Evolutionary conservation across 306 rosid genomes (phyloP), one percentile per base, ranked within the genome.

Genomic region (Lupinus albus): DNA sequence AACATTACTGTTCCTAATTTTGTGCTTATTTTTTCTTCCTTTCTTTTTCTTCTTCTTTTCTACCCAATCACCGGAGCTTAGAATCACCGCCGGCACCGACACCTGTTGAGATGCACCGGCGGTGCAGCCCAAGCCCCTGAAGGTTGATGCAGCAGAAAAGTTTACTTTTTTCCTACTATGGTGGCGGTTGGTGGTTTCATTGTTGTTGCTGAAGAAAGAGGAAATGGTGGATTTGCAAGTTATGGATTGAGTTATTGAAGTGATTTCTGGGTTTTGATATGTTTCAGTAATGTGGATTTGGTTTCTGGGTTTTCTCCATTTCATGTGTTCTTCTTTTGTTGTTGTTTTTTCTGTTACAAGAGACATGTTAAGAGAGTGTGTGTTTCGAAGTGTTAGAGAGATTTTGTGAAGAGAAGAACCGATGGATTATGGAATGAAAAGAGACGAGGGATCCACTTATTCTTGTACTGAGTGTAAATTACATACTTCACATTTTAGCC

Each of bases 41-140:
- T n/a, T n/a, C n/a, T 78, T 86, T 78, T 82, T 88, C 7, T 80
- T 88, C 79, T 82, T 88, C 7, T 76, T 83, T 50, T 88, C n/a
- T n/a, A n/a, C 77, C 99, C 97, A 90, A 71, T 86, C 97, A 1
- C 97, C 99, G 12, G 99, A 88, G 13, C 79, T 70, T 21, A 95
- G 88, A 73, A 93, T 93, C 78, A 82, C 87, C 7, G 85, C 96
- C 32, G 99, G 97, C 28, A 90, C 95, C 36, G 97, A 86, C 42
- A 94, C 96, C 64, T 86, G 91, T 61, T 87, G 96, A 0, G 99
- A 86, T 33, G 92, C 88, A 0, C 82, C 83, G 48, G 95, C 92
- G 3, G 84, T 70, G 77, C 99, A 94, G 0, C 99, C 99, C 15
- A 94, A 13, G 12, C 97, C 95, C 65, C 95, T 77, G 67, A 94